Base-by-base conservation (phyloP, 768 basidiomycete species). In the Cubamyces lactineus region DNA sequence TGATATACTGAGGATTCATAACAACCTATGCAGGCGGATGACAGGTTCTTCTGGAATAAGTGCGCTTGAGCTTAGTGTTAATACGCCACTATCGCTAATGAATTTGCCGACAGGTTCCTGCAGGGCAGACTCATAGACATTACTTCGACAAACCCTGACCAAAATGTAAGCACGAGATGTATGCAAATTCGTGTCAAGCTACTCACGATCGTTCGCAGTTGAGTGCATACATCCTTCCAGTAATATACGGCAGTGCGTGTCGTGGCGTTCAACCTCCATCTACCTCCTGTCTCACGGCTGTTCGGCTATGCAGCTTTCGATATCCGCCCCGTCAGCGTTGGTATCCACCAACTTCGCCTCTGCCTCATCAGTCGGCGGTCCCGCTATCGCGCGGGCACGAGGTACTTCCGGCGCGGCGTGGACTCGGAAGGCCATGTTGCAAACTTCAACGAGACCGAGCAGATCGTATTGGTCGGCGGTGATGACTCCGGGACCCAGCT, bases 1-100 rank as follows among this genome's bases (percentile, higher is more conserved):
- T 53, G 30, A 55, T 13, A n/a, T 21, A 1, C n/a, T 5, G 41
- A 34, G 21, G 41, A 50, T 40, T 48, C n/a, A n/a, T n/a, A 26
- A 57, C 21, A 24, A 55, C 57, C 70, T 51, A 50, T 62, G 16
- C 68, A 96, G 89, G 89, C 88, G 41, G 97, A 99, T 66, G 94
- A 97, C 70, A 84, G 96, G 64, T 99, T 99, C 77, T 98, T 98
- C 76, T 99, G 96, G 96, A 99, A 99, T 75, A 91, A 86, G 85
- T 91, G 60, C 49, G 75, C 5, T 17, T 53, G 24, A 23, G n/a
- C 16, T 4, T 21, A 64, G 51, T 24, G 5, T 51, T 24, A 24
- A 15, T 16, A 59, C 17, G 23, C 16, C 62, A 19, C 51, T 51
- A 53, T 24, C 26, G 30, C 53, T 66, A 65, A 52, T 62, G 12